phyloP scores from a whole-genome alignment of 1,284 basidiomycete genomes.

The Ceratobasidium sp. region DNA sequence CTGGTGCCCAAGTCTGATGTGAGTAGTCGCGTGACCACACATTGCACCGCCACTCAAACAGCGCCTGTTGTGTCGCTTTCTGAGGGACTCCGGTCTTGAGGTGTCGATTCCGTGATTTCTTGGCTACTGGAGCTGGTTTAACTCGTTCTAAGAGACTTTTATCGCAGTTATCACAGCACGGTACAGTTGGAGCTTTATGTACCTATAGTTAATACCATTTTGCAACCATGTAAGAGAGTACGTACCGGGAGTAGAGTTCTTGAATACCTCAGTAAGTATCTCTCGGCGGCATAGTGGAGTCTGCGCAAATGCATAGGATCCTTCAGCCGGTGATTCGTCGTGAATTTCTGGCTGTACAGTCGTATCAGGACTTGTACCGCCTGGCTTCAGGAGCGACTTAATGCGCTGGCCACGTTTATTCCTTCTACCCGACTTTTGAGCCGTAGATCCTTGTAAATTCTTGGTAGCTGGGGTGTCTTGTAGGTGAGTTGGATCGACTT shows the following conservation, averaged over 20 bases:
- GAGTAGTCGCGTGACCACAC: background rate
- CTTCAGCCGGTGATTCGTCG: slow-evolving; percentile 21
- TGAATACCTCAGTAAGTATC: background rate
- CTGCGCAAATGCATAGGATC: slow-evolving; percentile 11
- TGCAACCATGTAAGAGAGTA: background rate
- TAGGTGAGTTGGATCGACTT: slow-evolving; percentile 19
- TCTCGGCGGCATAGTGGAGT: slow-evolving; percentile 2
- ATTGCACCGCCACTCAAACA: background rate
- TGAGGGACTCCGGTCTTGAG: background rate
- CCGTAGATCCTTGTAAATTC: background rate
- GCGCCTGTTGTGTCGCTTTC: background rate
- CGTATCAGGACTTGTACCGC: background rate
- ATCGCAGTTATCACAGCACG: slow-evolving; percentile 1
- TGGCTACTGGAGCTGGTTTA: background rate
- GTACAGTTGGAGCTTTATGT: background rate
- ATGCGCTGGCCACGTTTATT: slow-evolving; percentile 8
- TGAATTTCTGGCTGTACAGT: slow-evolving; percentile 3
- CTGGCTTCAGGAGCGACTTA: too few species aligned
- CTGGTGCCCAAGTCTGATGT: background rate
- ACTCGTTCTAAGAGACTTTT: background rate
- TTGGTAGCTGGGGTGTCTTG: background rate
- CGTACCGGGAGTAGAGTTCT: background rate
- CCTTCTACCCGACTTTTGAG: background rate
- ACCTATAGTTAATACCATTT: background rate
- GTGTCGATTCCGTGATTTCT: background rate